Percentiles rank a stretch among this genome's conserved stretches.
These are phyloP conservation scores for Mesostigma viride DNA, from an alignment of 139 green algal genomes.

Conservation along the genomic window DNA sequence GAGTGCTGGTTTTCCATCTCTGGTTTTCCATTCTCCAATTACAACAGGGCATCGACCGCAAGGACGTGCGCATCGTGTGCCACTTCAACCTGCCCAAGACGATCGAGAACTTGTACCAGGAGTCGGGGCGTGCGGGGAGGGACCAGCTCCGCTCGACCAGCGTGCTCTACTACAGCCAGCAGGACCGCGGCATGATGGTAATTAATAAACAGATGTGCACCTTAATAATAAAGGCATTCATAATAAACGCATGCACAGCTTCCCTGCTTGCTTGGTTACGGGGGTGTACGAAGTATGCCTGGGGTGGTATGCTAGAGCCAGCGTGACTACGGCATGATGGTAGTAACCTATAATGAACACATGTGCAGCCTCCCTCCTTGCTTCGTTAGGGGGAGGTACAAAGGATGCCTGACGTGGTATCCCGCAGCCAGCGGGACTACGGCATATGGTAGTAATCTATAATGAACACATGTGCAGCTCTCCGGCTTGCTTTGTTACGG, in stretches of 20 bases:
- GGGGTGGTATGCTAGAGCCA: neutral
- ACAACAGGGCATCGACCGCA: slow-evolving; percentile 58
- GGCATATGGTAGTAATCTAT: too few species aligned
- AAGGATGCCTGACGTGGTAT: too few species aligned
- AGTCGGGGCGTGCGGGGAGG: slow-evolving; percentile 53
- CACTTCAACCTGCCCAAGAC: slow-evolving; percentile 52
- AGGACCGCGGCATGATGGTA: slow-evolving; percentile 30
- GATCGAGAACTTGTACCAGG: slow-evolving; percentile 60
- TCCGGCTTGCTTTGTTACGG: too few species aligned
- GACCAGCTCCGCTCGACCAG: slow-evolving; percentile 44
- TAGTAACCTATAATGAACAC: neutral
- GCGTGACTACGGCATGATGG: neutral
- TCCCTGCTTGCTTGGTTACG: too few species aligned
- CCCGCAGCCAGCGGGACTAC: too few species aligned
- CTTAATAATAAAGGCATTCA: too few species aligned
- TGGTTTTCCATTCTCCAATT: too few species aligned
- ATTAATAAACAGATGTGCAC: too few species aligned
- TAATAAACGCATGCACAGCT: too few species aligned
- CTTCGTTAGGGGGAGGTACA: too few species aligned
- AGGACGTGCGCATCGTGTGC: slow-evolving; percentile 38
- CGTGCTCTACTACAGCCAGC: slow-evolving; percentile 48
- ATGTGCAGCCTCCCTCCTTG: neutral
- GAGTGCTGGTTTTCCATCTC: too few species aligned
- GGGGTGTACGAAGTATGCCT: neutral
- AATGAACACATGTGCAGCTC: neutral